Percentiles rank a stretch among this genome's conserved stretches.
These are phyloP conservation scores for Auriculariales sp. DNA, from an alignment of 768 basidiomycete species.

Conservation along the genomic window DNA sequence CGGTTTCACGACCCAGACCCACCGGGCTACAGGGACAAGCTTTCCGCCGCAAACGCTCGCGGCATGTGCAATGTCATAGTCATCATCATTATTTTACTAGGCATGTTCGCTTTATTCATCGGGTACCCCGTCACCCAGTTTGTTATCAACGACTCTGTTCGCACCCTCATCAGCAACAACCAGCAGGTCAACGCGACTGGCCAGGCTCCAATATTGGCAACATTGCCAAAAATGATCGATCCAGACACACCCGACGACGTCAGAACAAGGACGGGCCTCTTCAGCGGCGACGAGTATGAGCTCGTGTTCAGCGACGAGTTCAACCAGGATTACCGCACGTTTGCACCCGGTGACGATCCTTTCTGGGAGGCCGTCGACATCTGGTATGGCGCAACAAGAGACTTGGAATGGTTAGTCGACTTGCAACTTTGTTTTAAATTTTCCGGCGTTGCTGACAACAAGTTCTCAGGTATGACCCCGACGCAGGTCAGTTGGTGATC, in stretches of 20 bases:
- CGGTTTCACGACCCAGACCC: constrained; percentile 80
- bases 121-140: constrained; percentile 72
- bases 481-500: too few relatives aligned
- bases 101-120: constrained; percentile 67
- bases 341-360: constrained; percentile 69
- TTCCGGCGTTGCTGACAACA: not conserved
- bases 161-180: constrained; percentile 11
- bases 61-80: constrained; percentile 74
- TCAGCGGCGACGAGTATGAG: constrained; percentile 63
- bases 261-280: constrained; percentile 40
- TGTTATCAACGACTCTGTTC: constrained; percentile 21
- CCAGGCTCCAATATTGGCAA: constrained; percentile 66
- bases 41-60: constrained; percentile 47
- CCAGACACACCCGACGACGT: constrained; percentile 49
- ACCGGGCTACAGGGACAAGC: constrained; percentile 44
- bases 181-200: constrained; percentile 65
- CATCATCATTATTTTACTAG: constrained; percentile 50
- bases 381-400: constrained; percentile 39
- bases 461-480: constrained; percentile 3
- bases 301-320: constrained; percentile 87
- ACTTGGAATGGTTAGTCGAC: constrained; percentile 10
- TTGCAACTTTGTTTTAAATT: not conserved
- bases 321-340: constrained; percentile 56
- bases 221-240: constrained; percentile 62
- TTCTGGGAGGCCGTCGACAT: constrained; percentile 81